Evolutionary conservation across 2,329 filamentous ascomycete species (phyloP), one percentile per base, ranked within the genome.

Genomic region (Fusarium kyushuense): DNA sequence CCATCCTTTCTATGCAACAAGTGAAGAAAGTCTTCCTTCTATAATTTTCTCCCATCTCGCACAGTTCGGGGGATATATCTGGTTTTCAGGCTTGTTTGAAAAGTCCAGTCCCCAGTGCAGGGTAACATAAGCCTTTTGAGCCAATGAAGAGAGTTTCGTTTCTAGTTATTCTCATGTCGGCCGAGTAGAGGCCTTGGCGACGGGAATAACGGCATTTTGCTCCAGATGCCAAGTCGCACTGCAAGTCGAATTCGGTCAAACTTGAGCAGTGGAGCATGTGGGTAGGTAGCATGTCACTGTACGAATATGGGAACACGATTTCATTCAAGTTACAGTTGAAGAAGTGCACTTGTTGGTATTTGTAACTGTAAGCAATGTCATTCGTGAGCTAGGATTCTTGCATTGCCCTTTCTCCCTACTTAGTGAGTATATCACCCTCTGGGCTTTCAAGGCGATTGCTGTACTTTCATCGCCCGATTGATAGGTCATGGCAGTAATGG

Each of bases 191-290:
- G 17, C 7, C 47, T 51, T 40, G 47, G 47, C 33, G 14, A 10
- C 23, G 47, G 47, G 35, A 51, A 51, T 40, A 21, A 17, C 47
- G 47, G 47, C 47, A 51, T 27, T 14, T 7, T 40, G 45, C n/a
- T 40, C 12, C 46, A 12, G n/a, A 17, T 29, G 33, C 47, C 47
- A 51, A 51, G 47, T 19, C 47, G 33, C 32, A 5, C 27, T 19
- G 21, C 4, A 6, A 35, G 8, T 27, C 6, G 13, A 16, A 19
- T 19, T 7, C n/a, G 6, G 25, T 14, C 6, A 33, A 11, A 12
- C 14, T 17, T 17, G 5, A 14, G 17, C 17, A 16, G 13, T 27
- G 4, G 32, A 38, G 12, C 14, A 10, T 25, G 17, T 25, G 21
- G 29, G 16, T 35, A 25, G 23, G 23, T 25, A 33, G 19, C 11